Conservation (phyloP, 2,329 filamentous ascomycete genomes). For the Fusarium ambrosium region DNA sequence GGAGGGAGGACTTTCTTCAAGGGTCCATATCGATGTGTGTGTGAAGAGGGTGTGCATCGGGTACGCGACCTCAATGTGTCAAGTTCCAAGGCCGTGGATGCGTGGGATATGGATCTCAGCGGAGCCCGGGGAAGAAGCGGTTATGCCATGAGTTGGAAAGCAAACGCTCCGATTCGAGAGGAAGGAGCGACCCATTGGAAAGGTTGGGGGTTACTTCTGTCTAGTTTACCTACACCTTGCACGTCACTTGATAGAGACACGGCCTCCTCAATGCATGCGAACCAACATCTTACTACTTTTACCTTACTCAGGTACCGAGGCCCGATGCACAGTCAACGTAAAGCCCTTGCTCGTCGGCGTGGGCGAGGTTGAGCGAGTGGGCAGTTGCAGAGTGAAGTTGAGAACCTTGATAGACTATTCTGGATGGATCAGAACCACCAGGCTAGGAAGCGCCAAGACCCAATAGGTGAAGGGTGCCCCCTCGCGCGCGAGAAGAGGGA, state of each 20-base stretch:
- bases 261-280: not conserved
- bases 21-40: not conserved
- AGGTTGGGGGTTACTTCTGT: constrained; percentile 15
- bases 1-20: not conserved
- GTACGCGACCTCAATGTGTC: not conserved
- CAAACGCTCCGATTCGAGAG: constrained; percentile 19
- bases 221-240: not conserved
- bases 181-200: constrained; percentile 3
- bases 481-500: not conserved
- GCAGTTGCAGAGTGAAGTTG: constrained; percentile 16
- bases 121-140: not conserved
- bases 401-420: constrained; percentile 44
- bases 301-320: not conserved
- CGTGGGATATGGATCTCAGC: constrained; percentile 16
- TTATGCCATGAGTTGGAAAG: constrained; percentile 9
- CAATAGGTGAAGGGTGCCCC: not conserved
- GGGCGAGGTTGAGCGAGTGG: constrained; percentile 10
- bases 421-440: constrained; percentile 5
- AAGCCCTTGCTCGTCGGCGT: not conserved
- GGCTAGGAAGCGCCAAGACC: constrained; percentile 13
- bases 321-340: not conserved
- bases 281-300: not conserved
- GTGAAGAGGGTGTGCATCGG: not conserved
- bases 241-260: not conserved
- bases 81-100: not conserved